These are phyloP conservation scores for Boletus bicolor DNA, from an alignment of 768 basidiomycete species.

Conservation along the genomic window DNA sequence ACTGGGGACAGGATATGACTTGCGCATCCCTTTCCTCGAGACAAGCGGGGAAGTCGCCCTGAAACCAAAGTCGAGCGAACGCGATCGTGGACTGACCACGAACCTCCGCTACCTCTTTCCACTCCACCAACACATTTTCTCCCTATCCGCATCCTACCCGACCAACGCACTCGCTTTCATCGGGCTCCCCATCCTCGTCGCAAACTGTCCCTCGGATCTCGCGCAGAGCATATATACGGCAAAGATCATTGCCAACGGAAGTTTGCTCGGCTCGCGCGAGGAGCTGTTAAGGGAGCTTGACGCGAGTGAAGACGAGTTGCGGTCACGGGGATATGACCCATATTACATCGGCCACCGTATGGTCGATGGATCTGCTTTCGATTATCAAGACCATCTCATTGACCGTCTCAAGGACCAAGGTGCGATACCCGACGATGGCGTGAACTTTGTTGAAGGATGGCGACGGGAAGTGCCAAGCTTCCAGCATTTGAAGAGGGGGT, in stretches of 20 bases:
- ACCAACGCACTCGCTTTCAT: constrained; percentile 53
- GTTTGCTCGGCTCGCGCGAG: constrained; percentile 39
- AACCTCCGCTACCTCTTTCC: constrained; percentile 57
- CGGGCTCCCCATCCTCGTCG: constrained; percentile 46
- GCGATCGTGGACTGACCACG: constrained; percentile 34
- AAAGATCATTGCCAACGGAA: constrained; percentile 42
- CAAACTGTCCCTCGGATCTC: constrained; percentile 46
- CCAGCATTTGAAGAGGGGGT: constrained; percentile 36
- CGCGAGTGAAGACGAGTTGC: constrained; percentile 38
- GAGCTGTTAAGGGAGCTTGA: constrained; percentile 41
- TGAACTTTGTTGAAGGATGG: constrained; percentile 50
- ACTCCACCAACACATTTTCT: constrained; percentile 51
- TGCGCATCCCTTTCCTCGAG: constrained; percentile 48
- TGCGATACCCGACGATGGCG: constrained; percentile 41
- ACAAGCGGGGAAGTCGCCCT: constrained; percentile 21
- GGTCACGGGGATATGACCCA: constrained; percentile 46
- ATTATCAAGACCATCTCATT: constrained; percentile 40
- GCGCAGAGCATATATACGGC: constrained; percentile 50
- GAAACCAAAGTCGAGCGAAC: constrained; percentile 15
- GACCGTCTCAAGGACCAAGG: constrained; percentile 16
- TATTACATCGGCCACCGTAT: constrained; percentile 48
- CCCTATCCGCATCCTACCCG: constrained; percentile 45
- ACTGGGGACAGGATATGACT: constrained; percentile 55
- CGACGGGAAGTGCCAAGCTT: constrained; percentile 36
- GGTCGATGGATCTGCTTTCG: constrained; percentile 30